Base-by-base conservation (phyloP, 1,284 basidiomycete species). In the Ustilago lituana region DNA sequence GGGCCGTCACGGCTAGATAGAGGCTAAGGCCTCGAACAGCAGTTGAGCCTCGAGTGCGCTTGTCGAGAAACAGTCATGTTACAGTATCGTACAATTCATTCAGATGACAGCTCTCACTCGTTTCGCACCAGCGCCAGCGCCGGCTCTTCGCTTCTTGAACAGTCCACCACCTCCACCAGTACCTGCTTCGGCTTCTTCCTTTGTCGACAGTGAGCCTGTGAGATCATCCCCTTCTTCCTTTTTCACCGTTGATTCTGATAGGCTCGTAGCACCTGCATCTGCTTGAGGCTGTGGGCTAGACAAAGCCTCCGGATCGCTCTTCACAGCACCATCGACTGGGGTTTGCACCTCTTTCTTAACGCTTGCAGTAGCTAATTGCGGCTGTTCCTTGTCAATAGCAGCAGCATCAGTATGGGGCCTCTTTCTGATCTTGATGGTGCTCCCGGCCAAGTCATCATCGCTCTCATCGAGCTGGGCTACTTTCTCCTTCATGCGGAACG, bases 71-170 rank as follows among this genome's bases (percentile, higher is more conserved):
- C n/a, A n/a, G n/a, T 35, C 11, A 22, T 32, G 32, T 26, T 49
- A 17, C 27, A 24, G 17, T 38, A 14, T 11, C 23, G 22, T 27
- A 31, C n/a, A n/a, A n/a, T n/a, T n/a, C 44, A 31, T 22, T 67
- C 37, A 73, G 15, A 62, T 70, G 32, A 74, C 38, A n/a, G 68
- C 59, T 26, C 72, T 35, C 6, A 78, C 76, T 32, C 64, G 59
- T 51, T 75, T 78, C 4, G 74, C 65, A 29, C 76, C 74, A 15
- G 74, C 64, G 7, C 74, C 76, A n/a, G 69, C 62, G 19, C 76
- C 70, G 10, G 73, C 51, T 29, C 54, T 55, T 2, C 76, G 56
- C 61, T 77, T 78, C 50, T 73, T 78, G 69, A 78, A 78, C 36
- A 74, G 27, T 32, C 57, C 55, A 4, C 62, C 59, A 15, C 60